phyloP scores from a whole-genome alignment of 1,284 basidiomycete species.

The Omphalotus olearius region DNA sequence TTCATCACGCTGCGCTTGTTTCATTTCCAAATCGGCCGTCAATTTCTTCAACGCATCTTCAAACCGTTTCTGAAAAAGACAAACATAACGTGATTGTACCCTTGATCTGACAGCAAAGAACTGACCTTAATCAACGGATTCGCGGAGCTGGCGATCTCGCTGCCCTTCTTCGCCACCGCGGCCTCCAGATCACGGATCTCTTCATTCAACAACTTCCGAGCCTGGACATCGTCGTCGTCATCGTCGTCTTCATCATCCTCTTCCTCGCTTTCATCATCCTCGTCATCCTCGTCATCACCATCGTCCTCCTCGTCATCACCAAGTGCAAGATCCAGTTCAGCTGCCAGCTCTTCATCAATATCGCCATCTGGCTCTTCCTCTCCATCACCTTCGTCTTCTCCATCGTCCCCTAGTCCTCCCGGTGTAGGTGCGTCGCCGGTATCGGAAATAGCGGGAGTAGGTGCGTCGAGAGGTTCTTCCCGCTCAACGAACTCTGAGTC shows the following conservation, averaged over 20 bases:
- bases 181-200: conserved; percentile 89
- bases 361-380: conserved; percentile 55
- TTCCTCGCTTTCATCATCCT: conserved; percentile 66
- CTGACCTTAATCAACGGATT: conserved; percentile 85
- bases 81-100: conserved; percentile 7
- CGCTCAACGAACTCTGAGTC: conserved; percentile 81
- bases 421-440: conserved; percentile 59
- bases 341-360: conserved; percentile 76
- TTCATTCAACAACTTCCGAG: conserved; percentile 78
- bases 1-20: conserved; percentile 76
- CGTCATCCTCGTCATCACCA: conserved; percentile 54
- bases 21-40: conserved; percentile 82
- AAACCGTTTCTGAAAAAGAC: conserved; percentile 72
- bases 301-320: conserved; percentile 67
- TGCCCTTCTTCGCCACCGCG: conserved; percentile 83
- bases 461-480: conserved; percentile 56
- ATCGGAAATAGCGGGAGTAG: conserved; percentile 65
- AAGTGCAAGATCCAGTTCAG: conserved; percentile 68
- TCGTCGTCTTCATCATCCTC: conserved; percentile 69
- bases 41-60: conserved; percentile 90
- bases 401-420: conserved; percentile 50
- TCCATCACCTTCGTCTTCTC: conserved; percentile 58
- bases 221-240: conserved; percentile 70
- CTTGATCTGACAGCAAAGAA: conserved; percentile 11
- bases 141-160: conserved; percentile 80